Conservation (phyloP, 768 basidiomycete genomes). For the Lactarius psammicola region DNA sequence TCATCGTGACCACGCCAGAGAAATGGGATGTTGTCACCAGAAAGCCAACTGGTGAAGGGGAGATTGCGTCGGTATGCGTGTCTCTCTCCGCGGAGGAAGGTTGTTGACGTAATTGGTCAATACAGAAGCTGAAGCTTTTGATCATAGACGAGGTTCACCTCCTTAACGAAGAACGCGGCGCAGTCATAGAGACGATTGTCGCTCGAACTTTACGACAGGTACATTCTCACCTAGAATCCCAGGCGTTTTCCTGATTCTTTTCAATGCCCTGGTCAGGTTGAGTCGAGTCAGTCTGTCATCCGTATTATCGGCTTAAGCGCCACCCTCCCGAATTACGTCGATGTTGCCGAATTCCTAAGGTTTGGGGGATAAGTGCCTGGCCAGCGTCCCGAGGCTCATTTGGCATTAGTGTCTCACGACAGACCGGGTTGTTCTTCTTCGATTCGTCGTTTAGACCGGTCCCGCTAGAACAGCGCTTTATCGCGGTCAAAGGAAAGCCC, state of each 20-base stretch:
- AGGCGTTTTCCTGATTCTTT: constrained; percentile 4
- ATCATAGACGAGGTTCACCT: constrained; percentile 98
- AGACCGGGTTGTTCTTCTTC: constrained; percentile 92
- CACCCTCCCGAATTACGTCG: constrained; percentile 94
- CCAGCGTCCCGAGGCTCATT: constrained; percentile 13
- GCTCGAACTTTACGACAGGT: constrained; percentile 92
- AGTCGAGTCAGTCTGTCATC: constrained; percentile 93
- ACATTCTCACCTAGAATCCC: constrained; percentile 11
- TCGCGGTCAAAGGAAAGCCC: constrained; percentile 89
- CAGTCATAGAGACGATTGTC: constrained; percentile 97
- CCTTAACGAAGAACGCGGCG: constrained; percentile 95
- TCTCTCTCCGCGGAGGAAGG: background rate
- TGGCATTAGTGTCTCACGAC: constrained; percentile 67
- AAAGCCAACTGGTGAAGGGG: constrained; percentile 95
- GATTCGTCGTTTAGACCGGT: constrained; percentile 97
- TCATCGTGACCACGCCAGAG: constrained; percentile 98
- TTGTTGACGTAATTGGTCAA: background rate
- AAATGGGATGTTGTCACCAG: constrained; percentile 99
- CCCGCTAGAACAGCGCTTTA: constrained; percentile 95
- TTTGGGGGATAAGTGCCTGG: constrained; percentile 37
- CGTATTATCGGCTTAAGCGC: constrained; percentile 95
- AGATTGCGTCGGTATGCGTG: constrained; percentile 78
- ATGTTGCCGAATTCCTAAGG: constrained; percentile 94
- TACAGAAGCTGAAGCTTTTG: constrained; percentile 83
- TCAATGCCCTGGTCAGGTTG: constrained; percentile 56